A percentile compares a stretch with the other conserved stretches of the same genome.
phyloP scores from a whole-genome alignment of 768 basidiomycete genomes.

The Glaciozyma martinii region DNA sequence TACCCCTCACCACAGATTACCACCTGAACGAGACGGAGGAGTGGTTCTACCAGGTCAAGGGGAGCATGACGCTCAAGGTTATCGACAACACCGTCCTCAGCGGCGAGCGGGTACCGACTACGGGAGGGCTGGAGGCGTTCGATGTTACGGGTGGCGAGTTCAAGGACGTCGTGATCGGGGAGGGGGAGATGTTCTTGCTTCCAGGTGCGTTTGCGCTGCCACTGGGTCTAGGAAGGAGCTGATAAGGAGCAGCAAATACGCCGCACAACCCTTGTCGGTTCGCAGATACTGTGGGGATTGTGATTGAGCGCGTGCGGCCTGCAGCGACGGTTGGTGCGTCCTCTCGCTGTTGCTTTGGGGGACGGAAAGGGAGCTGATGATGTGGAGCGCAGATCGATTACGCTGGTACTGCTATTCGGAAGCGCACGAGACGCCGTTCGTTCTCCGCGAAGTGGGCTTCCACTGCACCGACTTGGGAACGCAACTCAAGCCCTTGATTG shows the following conservation, averaged over 20 bases:
- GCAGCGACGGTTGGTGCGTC: slow-evolving; percentile 59
- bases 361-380: background rate
- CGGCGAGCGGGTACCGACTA: background rate
- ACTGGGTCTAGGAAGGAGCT: background rate
- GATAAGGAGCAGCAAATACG: slow-evolving; percentile 59
- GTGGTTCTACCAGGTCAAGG: slow-evolving; percentile 98
- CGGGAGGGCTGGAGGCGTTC: slow-evolving; percentile 36
- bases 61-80: slow-evolving; percentile 78
- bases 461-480: slow-evolving; percentile 84
- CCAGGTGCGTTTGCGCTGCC: slow-evolving; percentile 52
- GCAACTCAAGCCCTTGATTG: slow-evolving; percentile 84
- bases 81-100: slow-evolving; percentile 43
- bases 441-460: slow-evolving; percentile 74
- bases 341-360: background rate
- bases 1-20: slow-evolving; percentile 50
- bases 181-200: slow-evolving; percentile 93
- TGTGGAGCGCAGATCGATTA: slow-evolving; percentile 52
- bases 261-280: slow-evolving; percentile 93
- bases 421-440: slow-evolving; percentile 55
- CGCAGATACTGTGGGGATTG: slow-evolving; percentile 80
- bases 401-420: slow-evolving; percentile 79
- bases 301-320: slow-evolving; percentile 78
- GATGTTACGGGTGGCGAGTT: slow-evolving; percentile 58
- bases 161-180: slow-evolving; percentile 76
- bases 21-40: slow-evolving; percentile 97